These are phyloP conservation scores for Diaporthe australafricana DNA, from an alignment of 2,329 filamentous ascomycete genomes.

Conservation along the genomic window DNA sequence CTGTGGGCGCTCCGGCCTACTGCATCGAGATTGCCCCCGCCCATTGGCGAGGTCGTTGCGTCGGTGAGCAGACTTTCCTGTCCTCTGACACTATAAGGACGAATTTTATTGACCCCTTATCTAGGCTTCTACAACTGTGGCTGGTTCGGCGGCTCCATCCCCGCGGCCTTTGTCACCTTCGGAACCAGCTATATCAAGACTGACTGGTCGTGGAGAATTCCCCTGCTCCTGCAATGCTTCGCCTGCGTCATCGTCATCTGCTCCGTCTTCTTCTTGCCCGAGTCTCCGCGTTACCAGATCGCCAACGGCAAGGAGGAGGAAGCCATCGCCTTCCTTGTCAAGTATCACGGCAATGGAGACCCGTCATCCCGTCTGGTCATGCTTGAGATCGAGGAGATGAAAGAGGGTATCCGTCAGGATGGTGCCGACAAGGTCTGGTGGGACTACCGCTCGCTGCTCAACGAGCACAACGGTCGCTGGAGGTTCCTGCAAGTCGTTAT, in stretches of 20 bases:
- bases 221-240: constrained; percentile 59
- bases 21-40: constrained; percentile 60
- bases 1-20: constrained; percentile 60
- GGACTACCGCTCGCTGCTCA: constrained; percentile 60
- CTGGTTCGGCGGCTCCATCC: constrained; percentile 64
- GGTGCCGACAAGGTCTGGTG: constrained; percentile 60
- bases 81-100: not conserved
- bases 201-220: constrained; percentile 62
- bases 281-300: constrained; percentile 56
- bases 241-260: constrained; percentile 54
- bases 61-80: constrained; percentile 45
- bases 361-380: constrained; percentile 51
- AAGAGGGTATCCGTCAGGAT: constrained; percentile 55
- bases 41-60: constrained; percentile 62
- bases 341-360: constrained; percentile 57
- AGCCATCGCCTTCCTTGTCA: constrained; percentile 53
- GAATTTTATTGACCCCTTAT: not conserved
- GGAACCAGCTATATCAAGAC: constrained; percentile 57
- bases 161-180: constrained; percentile 61
- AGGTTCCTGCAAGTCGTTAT: constrained; percentile 60
- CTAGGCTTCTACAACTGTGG: constrained; percentile 63
- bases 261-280: constrained; percentile 53
- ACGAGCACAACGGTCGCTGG: constrained; percentile 59
- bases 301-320: constrained; percentile 53
- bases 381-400: constrained; percentile 57